Conservation (phyloP, 2,329 filamentous ascomycete genomes). For the Pseudogymnoascus sp. region DNA sequence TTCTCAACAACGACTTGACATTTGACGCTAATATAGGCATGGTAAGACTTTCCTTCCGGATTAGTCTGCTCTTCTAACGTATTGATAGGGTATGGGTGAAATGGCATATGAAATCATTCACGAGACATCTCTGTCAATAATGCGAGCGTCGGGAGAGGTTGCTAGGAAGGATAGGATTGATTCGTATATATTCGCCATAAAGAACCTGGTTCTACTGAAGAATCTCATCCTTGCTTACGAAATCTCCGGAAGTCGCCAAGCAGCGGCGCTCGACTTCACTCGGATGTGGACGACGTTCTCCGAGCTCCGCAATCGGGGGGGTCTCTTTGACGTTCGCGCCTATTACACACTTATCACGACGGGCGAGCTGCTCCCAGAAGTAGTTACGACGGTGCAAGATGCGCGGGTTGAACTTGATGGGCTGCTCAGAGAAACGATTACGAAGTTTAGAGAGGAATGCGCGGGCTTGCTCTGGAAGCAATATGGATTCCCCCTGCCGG, state of each 20-base stretch:
- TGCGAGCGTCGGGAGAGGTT: constrained; percentile 65
- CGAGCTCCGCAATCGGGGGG: constrained; percentile 36
- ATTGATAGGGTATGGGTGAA: constrained; percentile 33
- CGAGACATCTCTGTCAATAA: constrained; percentile 76
- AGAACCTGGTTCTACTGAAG: constrained; percentile 89
- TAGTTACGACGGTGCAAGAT: constrained; percentile 39
- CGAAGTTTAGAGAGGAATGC: constrained; percentile 53
- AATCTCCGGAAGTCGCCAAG: constrained; percentile 59
- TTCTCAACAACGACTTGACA: constrained; percentile 11
- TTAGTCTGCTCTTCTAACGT: constrained; percentile 11
- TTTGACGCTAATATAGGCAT: constrained; percentile 7
- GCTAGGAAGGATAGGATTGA: constrained; percentile 66
- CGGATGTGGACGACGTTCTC: constrained; percentile 55
- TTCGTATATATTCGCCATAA: constrained; percentile 84
- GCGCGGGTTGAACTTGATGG: constrained; percentile 58
- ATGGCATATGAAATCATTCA: constrained; percentile 76
- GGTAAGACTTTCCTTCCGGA: constrained; percentile 17
- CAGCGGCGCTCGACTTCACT: constrained; percentile 49
- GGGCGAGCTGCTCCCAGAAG: constrained; percentile 27
- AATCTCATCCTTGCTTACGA: constrained; percentile 94
- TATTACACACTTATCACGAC: constrained; percentile 35
- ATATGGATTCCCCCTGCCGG: constrained; percentile 20
- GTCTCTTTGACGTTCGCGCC: constrained; percentile 45
- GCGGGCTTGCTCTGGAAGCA: constrained; percentile 42
- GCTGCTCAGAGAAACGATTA: constrained; percentile 52